Evolutionary conservation across 305 asterid genomes (phyloP).

Genomic region (Vinca major): DNA sequence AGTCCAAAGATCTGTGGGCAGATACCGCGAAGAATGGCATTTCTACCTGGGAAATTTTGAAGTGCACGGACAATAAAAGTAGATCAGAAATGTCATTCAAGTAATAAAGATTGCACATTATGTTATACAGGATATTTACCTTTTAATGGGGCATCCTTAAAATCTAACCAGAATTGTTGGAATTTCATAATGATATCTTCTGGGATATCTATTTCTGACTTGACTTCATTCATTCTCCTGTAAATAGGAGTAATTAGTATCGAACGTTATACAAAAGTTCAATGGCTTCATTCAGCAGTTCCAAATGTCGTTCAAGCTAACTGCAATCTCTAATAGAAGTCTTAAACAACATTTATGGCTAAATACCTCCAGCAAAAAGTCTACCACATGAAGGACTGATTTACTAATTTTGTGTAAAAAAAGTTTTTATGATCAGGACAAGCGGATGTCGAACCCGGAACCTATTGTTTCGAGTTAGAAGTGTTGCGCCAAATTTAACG

Average conservation of each 20-base stretch:
- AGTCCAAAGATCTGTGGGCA: slow-evolving; percentile 98
- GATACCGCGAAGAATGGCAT: slow-evolving; percentile 74
- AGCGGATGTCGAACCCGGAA: too few species aligned
- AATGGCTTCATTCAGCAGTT: neutral
- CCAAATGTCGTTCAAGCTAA: neutral
- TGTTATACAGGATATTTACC: slow-evolving; percentile 31
- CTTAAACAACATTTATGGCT: neutral
- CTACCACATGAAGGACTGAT: neutral
- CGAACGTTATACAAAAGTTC: neutral
- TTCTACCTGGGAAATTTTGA: slow-evolving; percentile 53
- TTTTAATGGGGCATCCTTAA: slow-evolving; percentile 60
- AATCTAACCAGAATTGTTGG: slow-evolving; percentile 75
- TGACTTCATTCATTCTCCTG: slow-evolving; percentile 81
- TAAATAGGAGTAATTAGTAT: slow-evolving; percentile 7
- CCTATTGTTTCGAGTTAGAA: too few species aligned
- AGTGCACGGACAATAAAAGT: neutral
- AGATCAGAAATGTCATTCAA: neutral
- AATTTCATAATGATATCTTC: slow-evolving; percentile 55
- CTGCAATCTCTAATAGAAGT: neutral
- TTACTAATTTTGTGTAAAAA: neutral
- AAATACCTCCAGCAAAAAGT: neutral
- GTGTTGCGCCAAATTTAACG: too few species aligned
- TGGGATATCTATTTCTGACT: slow-evolving; percentile 69
- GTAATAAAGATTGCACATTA: neutral
- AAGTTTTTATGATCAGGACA: too few species aligned